Evolutionary conservation across 2,329 filamentous ascomycete species (phyloP).

Genomic region (Rutstroemia sp.): DNA sequence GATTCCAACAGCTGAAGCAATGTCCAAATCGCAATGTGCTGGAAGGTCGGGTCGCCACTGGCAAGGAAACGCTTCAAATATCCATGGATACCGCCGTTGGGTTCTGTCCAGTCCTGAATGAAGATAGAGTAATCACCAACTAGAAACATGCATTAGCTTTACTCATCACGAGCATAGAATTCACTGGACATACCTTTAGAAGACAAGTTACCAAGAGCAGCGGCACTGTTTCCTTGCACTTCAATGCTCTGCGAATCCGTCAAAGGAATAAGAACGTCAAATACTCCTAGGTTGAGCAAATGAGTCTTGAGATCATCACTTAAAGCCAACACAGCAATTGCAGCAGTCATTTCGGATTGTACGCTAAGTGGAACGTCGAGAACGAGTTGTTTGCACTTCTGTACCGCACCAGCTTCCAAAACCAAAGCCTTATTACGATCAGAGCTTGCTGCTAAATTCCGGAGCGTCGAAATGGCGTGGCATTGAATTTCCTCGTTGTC

Average conservation of each 20-base stretch:
- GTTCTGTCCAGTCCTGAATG: conserved; percentile 86
- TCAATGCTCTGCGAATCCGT: conserved; percentile 95
- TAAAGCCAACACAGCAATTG: conserved; percentile 89
- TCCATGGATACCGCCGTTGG: conserved; percentile 89
- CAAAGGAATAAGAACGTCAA: conserved; percentile 90
- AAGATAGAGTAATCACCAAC: conserved; percentile 97
- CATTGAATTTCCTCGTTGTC: conserved; percentile 99
- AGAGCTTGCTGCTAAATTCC: conserved; percentile 92
- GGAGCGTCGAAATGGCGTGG: conserved; percentile 92
- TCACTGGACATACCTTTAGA: conserved; percentile 68
- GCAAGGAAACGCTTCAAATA: conserved; percentile 90
- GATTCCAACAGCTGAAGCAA: conserved; percentile 92
- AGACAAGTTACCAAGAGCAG: conserved; percentile 88
- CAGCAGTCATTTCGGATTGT: conserved; percentile 99
- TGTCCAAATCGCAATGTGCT: conserved; percentile 99
- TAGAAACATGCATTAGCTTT: conserved; percentile 41
- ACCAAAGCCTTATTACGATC: conserved; percentile 98
- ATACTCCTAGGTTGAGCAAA: conserved; percentile 84
- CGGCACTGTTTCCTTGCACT: conserved; percentile 96
- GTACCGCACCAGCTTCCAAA: conserved; percentile 88
- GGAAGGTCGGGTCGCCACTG: conserved; percentile 93
- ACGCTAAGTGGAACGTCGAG: conserved; percentile 88
- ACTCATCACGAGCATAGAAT: conserved; percentile 4
- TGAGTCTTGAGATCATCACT: conserved; percentile 94
- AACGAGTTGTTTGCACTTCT: conserved; percentile 97